These are phyloP conservation scores for Verticillium dahliae DNA, from an alignment of 2,329 filamentous ascomycete genomes.

Conservation along the genomic window DNA sequence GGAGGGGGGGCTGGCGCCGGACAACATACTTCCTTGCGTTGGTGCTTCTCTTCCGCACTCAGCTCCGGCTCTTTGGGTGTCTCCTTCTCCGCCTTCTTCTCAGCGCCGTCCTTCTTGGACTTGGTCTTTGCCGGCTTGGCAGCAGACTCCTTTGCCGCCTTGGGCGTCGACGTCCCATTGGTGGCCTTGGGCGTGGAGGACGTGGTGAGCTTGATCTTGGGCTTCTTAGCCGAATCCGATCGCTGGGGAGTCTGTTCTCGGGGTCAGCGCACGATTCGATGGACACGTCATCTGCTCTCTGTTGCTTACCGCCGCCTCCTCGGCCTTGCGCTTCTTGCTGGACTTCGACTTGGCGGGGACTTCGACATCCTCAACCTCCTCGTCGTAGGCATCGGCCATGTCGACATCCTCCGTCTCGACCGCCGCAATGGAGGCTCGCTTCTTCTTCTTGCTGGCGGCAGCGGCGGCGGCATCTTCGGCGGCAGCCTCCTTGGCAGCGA, in stretches of 20 bases:
- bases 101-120: slow-evolving; percentile 45
- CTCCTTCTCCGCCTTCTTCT: slow-evolving; percentile 50
- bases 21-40: slow-evolving; percentile 51
- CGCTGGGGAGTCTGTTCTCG: slow-evolving; percentile 45
- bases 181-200: slow-evolving; percentile 63
- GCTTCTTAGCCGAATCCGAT: slow-evolving; percentile 59
- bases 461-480: slow-evolving; percentile 35
- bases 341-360: slow-evolving; percentile 68
- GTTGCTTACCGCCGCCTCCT: slow-evolving; percentile 56
- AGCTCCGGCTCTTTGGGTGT: slow-evolving; percentile 50
- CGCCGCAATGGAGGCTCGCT: slow-evolving; percentile 26
- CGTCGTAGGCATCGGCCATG: slow-evolving; percentile 44
- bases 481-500: slow-evolving; percentile 52
- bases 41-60: slow-evolving; percentile 49
- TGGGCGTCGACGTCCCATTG: slow-evolving; percentile 53
- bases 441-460: slow-evolving; percentile 37
- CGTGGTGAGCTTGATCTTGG: slow-evolving; percentile 58
- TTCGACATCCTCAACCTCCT: slow-evolving; percentile 43
- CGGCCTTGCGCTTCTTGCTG: slow-evolving; percentile 77
- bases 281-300: not conserved
- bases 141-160: slow-evolving; percentile 46
- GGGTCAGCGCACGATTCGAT: slow-evolving; percentile 9
- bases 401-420: slow-evolving; percentile 52
- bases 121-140: slow-evolving; percentile 48
- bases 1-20: not conserved